A percentile compares a stretch with the other conserved stretches of the same genome.
Evolutionary conservation across 2,329 filamentous ascomycete genomes (phyloP).

Genomic region (Ciborinia camelliae): DNA sequence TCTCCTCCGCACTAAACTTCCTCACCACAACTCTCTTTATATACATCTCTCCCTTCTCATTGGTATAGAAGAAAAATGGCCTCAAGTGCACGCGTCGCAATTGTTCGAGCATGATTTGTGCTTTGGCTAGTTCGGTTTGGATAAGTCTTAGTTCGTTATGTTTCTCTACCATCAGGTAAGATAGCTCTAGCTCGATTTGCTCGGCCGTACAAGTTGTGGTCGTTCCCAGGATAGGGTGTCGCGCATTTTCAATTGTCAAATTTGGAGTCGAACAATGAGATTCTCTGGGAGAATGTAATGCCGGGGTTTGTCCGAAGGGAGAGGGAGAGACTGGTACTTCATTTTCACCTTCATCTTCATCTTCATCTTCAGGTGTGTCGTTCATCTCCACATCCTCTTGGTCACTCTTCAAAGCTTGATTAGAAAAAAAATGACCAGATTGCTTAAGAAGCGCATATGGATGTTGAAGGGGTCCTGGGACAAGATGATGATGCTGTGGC

Average conservation of each 20-base stretch:
- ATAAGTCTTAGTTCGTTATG: slow-evolving; percentile 92
- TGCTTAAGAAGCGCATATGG: not conserved
- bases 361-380: not conserved
- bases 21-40: not conserved
- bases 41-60: slow-evolving; percentile 47
- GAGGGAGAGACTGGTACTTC: too few relatives aligned
- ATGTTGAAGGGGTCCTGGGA: not conserved
- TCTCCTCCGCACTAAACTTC: not conserved
- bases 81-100: slow-evolving; percentile 87
- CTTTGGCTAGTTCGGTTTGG: slow-evolving; percentile 94
- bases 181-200: slow-evolving; percentile 1
- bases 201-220: not conserved
- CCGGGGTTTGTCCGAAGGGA: rapidly evolving
- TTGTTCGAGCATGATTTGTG: slow-evolving; percentile 89
- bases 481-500: not conserved
- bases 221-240: not conserved
- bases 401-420: not conserved
- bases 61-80: slow-evolving; percentile 68
- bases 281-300: not conserved
- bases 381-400: not conserved
- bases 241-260: not conserved
- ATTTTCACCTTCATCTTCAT: not conserved
- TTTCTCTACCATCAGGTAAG: slow-evolving; percentile 69
- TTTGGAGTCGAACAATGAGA: not conserved
- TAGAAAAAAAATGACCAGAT: not conserved